Evolutionary conservation across 768 basidiomycete species (phyloP).

Genomic region (Pulveroboletus frians): DNA sequence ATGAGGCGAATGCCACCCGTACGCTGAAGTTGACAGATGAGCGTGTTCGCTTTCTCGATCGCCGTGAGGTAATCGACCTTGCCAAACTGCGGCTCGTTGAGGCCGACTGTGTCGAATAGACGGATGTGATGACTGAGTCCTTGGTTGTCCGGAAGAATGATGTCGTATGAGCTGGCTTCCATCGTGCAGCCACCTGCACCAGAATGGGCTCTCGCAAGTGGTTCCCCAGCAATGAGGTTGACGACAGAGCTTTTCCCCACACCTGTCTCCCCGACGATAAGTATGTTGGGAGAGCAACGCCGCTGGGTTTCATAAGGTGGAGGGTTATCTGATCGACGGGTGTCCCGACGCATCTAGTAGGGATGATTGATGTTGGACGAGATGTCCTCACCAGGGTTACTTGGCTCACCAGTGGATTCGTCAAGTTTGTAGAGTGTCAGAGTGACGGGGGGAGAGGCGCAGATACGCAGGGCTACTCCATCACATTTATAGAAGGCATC

Average conservation of each 20-base stretch:
- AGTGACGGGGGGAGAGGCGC: not conserved
- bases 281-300: conserved; percentile 33
- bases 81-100: conserved; percentile 24
- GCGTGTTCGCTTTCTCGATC: conserved; percentile 29
- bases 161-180: conserved; percentile 22
- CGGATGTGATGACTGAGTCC: conserved; percentile 19
- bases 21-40: conserved; percentile 32
- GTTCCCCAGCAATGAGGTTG: conserved; percentile 33
- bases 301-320: conserved; percentile 19
- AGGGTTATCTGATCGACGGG: conserved; percentile 5
- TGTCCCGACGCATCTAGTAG: conserved; percentile 12
- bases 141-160: conserved; percentile 16
- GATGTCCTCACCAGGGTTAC: not conserved
- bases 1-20: conserved; percentile 31
- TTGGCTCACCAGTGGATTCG: conserved; percentile 11
- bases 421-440: not conserved
- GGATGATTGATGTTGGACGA: conserved; percentile 1
- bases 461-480: not conserved
- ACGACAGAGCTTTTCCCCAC: conserved; percentile 38
- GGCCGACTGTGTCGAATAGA: conserved; percentile 33
- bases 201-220: conserved; percentile 26
- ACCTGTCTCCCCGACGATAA: conserved; percentile 32
- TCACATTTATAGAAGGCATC: conserved; percentile 17
- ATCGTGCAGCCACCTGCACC: conserved; percentile 35
- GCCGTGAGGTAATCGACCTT: conserved; percentile 25